Percentiles rank a stretch among this genome's conserved stretches.
These are phyloP conservation scores for Jatropha multifida DNA, from an alignment of 441 rosid genomes.

Conservation along the genomic window DNA sequence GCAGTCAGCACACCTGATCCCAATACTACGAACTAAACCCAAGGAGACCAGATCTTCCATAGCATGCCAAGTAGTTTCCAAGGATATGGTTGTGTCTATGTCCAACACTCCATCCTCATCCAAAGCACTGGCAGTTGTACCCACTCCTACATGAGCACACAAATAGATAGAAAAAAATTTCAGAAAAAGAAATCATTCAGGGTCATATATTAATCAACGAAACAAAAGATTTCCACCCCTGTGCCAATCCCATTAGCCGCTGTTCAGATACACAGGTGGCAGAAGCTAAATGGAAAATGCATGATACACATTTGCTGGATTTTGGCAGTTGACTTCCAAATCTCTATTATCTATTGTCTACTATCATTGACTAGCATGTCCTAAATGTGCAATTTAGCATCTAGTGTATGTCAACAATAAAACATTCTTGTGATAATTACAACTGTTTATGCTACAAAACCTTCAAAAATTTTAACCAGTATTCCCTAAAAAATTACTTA, in stretches of 20 bases:
- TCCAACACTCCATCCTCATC: constrained; percentile 82
- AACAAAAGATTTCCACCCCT: neutral
- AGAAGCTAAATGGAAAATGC: neutral
- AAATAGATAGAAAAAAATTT: constrained; percentile 1
- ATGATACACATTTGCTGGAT: neutral
- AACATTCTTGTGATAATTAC: neutral
- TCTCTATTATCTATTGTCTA: neutral
- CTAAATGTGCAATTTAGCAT: neutral
- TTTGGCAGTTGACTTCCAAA: neutral
- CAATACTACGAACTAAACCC: constrained; percentile 93
- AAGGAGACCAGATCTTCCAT: constrained; percentile 87
- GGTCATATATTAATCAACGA: neutral
- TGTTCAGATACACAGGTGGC: neutral
- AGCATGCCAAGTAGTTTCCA: constrained; percentile 88
- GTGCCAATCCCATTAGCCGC: neutral
- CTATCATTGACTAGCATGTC: neutral
- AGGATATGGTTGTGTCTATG: constrained; percentile 74
- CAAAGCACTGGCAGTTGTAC: constrained; percentile 72
- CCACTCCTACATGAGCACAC: constrained; percentile 55
- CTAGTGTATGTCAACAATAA: neutral
- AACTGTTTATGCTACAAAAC: neutral
- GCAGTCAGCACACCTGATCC: constrained; percentile 57
- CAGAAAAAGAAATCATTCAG: neutral
- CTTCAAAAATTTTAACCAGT: too few relatives aligned
- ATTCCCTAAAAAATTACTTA: neutral